These are phyloP conservation scores for Haematococcus sp. DNA, from an alignment of 139 green algal species.

Conservation along the genomic window DNA sequence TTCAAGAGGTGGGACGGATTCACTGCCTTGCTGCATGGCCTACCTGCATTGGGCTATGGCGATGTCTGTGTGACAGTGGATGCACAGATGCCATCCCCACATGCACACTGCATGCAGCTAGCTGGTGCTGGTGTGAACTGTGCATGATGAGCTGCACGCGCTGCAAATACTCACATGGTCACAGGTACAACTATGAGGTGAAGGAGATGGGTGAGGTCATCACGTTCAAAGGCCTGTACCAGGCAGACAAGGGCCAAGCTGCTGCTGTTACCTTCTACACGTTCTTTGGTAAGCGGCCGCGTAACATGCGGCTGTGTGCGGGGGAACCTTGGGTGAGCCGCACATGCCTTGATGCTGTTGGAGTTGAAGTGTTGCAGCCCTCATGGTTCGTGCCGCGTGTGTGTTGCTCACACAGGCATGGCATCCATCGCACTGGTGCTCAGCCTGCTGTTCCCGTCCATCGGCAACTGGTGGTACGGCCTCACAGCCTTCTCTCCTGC, in stretches of 20 bases:
- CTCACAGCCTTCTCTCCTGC: constrained; percentile 69
- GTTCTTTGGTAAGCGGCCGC: constrained; percentile 55
- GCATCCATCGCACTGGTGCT: constrained; percentile 78
- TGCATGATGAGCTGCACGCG: constrained; percentile 14
- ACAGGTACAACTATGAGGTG: constrained; percentile 75
- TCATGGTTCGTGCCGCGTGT: too few species aligned
- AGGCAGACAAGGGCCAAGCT: constrained; percentile 75
- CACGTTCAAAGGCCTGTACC: constrained; percentile 80
- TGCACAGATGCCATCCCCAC: too few species aligned
- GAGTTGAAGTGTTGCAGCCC: too few species aligned
- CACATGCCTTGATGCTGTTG: too few species aligned
- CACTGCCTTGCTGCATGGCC: too few species aligned
- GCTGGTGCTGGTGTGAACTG: neutral
- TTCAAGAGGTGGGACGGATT: constrained; percentile 55
- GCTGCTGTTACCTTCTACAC: constrained; percentile 82
- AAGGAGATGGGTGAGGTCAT: constrained; percentile 86
- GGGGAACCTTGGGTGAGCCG: neutral
- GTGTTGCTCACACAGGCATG: constrained; percentile 47
- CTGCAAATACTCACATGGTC: constrained; percentile 39
- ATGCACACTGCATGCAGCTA: neutral
- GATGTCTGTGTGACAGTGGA: too few species aligned
- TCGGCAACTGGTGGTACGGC: constrained; percentile 82
- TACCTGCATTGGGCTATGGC: too few species aligned
- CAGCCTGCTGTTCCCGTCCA: constrained; percentile 55
- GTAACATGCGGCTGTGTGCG: neutral